Evolutionary conservation across 2,329 filamentous ascomycete genomes (phyloP), one percentile per base, ranked within the genome.

Genomic region (Pestalotiopsis sp.): DNA sequence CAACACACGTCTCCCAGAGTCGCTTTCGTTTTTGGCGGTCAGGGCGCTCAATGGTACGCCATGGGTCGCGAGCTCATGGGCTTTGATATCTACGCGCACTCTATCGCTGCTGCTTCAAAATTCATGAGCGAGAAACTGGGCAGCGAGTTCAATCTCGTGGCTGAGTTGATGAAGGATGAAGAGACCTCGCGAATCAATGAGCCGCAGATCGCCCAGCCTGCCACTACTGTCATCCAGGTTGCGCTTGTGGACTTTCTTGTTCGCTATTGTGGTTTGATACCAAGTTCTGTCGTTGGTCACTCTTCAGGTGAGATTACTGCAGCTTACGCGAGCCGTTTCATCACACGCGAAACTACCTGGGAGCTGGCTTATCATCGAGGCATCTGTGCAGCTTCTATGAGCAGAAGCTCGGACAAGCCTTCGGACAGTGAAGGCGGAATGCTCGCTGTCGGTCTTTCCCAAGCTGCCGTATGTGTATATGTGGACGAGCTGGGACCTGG

Each of bases 21-120:
- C 11, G 74, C 75, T 0, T 72, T 79, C 56, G 73, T 80, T 13
- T 81, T 82, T 52, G 75, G 75, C 31, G 80, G 80, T 5, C 80
- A 81, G 69, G 80, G 80, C 4, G 75, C 78, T 1, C 79, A 81
- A 66, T 80, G 79, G 78, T 71, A 73, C 41, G 76, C 76, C 38
- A 82, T 82, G 81, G 81, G 78, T 0, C 73, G 75, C 0, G 79
- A 81, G 68, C 74, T 82, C 20, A 73, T 81, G 20, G 69, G 65
- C 1, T 78, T 77, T 40, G 68, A 73, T 9, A 68, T 71, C 0
- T 80, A 79, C 66, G 56, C 70, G 38, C 66, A 70, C 25, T 79
- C 76, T 25, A 71, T 81, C n/a, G 56, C 68, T 2, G 72, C 70
- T 2, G 78, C 79, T 6, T 74, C 73, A 6, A 57, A 63, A n/a